Percentiles rank a stretch among this genome's conserved stretches.
Evolutionary conservation across 768 basidiomycete genomes (phyloP).

Genomic region (Pholiota microspora): DNA sequence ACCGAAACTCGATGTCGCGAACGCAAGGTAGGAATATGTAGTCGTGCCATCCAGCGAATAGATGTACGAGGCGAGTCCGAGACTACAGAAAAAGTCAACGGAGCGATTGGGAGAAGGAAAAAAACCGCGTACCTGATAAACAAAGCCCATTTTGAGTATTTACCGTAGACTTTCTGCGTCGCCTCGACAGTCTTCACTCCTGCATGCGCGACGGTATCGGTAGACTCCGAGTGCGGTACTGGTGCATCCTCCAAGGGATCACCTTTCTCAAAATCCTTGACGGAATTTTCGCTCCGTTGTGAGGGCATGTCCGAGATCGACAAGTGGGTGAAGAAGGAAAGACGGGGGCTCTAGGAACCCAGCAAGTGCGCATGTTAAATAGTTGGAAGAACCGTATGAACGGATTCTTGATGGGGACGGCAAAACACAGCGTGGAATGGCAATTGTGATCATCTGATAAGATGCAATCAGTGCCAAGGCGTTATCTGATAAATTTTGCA

Average conservation of each 20-base stretch:
- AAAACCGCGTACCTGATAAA: constrained; percentile 49
- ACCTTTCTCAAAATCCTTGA: constrained; percentile 15
- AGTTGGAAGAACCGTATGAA: not conserved
- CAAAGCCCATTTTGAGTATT: constrained; percentile 55
- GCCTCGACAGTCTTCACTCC: constrained; percentile 52
- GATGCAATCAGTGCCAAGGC: constrained; percentile 14
- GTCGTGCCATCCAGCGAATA: constrained; percentile 77
- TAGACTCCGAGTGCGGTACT: not conserved
- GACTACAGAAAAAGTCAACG: constrained; percentile 26
- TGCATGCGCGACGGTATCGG: constrained; percentile 26
- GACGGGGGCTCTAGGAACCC: not conserved
- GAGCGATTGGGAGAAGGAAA: not conserved
- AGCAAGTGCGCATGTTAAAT: constrained; percentile 6
- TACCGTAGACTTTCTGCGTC: constrained; percentile 48
- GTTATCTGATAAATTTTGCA: constrained; percentile 22
- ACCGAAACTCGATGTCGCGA: constrained; percentile 51
- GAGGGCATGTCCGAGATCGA: no score
- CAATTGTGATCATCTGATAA: constrained; percentile 28
- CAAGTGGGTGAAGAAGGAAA: not conserved
- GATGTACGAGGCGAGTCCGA: constrained; percentile 71
- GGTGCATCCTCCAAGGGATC: not conserved
- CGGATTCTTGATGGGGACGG: not conserved
- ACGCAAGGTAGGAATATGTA: constrained; percentile 62
- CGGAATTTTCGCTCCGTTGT: constrained; percentile 14
- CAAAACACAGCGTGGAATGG: no score